A percentile compares a stretch with the other conserved stretches of the same genome.
Conservation (phyloP, 148 eudicot species). For the Simmondsia chinensis region DNA sequence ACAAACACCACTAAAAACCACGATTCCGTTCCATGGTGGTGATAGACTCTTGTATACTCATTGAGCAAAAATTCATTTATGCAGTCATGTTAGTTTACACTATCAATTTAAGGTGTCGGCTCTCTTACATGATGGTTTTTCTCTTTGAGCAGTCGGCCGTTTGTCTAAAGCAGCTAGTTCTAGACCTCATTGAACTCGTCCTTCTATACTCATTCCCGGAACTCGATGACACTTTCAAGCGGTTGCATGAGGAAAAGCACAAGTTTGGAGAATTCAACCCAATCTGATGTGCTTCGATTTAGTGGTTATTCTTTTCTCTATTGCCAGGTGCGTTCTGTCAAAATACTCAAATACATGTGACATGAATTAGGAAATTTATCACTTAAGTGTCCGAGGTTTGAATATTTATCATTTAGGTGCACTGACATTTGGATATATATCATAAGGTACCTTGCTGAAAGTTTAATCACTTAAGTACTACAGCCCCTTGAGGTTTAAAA, state of each 20-base stretch:
- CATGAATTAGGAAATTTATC: neutral
- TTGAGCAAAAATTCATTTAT: too few species aligned
- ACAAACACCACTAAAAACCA: too few species aligned
- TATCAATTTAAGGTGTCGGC: neutral
- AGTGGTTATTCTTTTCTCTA: neutral
- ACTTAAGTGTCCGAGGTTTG: too few species aligned
- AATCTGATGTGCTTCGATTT: conserved; percentile 1
- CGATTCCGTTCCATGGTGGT: too few species aligned
- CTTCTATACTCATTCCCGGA: conserved; percentile 82
- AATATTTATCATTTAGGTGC: too few species aligned
- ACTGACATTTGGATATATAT: too few species aligned
- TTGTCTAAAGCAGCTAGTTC: conserved; percentile 66
- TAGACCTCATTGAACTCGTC: conserved; percentile 73
- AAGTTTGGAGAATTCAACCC: conserved; percentile 60
- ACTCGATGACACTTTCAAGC: conserved; percentile 54
- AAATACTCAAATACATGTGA: neutral
- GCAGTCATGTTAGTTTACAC: neutral
- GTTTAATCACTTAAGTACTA: too few species aligned
- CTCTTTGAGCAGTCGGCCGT: conserved; percentile 68
- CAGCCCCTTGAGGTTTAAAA: too few species aligned
- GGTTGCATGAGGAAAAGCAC: conserved; percentile 56
- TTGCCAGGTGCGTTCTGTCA: conserved; percentile 1
- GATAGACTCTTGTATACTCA: too few species aligned
- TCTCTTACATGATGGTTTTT: conserved; percentile 10
- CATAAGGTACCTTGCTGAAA: too few species aligned